phyloP scores from a whole-genome alignment of 768 basidiomycete genomes.

The Suillus brevipes region DNA sequence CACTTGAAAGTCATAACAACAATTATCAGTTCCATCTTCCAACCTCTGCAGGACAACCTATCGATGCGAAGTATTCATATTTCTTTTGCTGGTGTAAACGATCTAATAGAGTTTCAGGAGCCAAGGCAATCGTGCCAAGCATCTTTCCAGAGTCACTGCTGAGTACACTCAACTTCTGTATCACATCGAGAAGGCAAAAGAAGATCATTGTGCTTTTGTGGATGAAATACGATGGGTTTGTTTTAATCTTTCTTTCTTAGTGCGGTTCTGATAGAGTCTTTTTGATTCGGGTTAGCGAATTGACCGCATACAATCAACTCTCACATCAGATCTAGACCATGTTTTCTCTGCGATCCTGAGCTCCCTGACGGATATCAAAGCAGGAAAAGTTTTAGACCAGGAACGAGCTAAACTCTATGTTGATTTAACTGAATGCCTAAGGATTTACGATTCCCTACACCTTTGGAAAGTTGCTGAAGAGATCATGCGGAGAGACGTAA shows the following conservation, averaged over 20 bases:
- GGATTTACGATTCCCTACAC: slow-evolving; percentile 76
- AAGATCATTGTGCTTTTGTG: slow-evolving; percentile 77
- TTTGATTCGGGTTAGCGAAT: slow-evolving; percentile 58
- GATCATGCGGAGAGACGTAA: slow-evolving; percentile 69
- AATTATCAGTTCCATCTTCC: slow-evolving; percentile 36
- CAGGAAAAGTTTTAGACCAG: slow-evolving; percentile 53
- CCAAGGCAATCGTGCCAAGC: slow-evolving; percentile 70
- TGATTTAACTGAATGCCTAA: slow-evolving; percentile 77
- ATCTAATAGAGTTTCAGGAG: slow-evolving; percentile 40
- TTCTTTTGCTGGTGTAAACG: neutral
- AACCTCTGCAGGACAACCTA: slow-evolving; percentile 27
- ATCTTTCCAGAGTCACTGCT: slow-evolving; percentile 78
- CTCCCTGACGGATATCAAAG: slow-evolving; percentile 48
- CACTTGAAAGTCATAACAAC: slow-evolving; percentile 31
- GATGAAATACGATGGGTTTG: slow-evolving; percentile 84
- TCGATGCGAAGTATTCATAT: slow-evolving; percentile 38
- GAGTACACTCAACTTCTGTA: slow-evolving; percentile 95
- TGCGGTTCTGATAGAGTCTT: neutral
- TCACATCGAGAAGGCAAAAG: slow-evolving; percentile 77
- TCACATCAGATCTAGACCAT: slow-evolving; percentile 85
- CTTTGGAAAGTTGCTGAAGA: slow-evolving; percentile 91
- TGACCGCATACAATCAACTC: slow-evolving; percentile 77
- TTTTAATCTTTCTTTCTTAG: slow-evolving; percentile 22
- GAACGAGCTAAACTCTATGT: slow-evolving; percentile 62
- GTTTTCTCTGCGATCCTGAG: slow-evolving; percentile 67